Evolutionary conservation across 345 rosid genomes (phyloP).

Genomic region (Trapa bicornis): DNA sequence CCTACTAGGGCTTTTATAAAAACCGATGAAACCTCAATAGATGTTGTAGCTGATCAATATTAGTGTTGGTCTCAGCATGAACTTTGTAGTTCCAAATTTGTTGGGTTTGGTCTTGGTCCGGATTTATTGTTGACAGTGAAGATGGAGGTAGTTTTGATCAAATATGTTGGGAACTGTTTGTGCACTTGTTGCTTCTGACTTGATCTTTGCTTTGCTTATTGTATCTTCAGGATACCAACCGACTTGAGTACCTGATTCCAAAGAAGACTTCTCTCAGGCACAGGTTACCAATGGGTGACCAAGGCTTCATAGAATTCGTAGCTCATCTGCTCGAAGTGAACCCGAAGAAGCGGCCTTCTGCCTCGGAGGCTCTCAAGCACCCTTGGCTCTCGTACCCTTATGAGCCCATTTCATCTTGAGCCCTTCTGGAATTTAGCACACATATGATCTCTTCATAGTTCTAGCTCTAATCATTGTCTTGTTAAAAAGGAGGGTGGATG

Average conservation of each 20-base stretch:
- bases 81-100: too few species aligned
- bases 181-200: background rate
- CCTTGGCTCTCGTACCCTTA: conserved; percentile 86
- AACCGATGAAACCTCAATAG: too few species aligned
- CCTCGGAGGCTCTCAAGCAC: conserved; percentile 78
- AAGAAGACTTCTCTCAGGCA: conserved; percentile 83
- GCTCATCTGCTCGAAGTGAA: conserved; percentile 74
- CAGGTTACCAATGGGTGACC: conserved; percentile 95
- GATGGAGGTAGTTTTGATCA: background rate
- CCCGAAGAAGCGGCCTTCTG: conserved; percentile 90
- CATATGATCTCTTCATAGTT: background rate
- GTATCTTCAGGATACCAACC: conserved; percentile 58
- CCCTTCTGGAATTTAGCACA: conserved; percentile 6
- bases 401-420: conserved; percentile 84
- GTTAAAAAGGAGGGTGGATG: background rate
- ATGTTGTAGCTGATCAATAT: too few species aligned
- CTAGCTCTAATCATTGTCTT: background rate
- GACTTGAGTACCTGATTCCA: conserved; percentile 81
- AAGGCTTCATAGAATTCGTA: conserved; percentile 84
- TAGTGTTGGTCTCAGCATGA: too few species aligned
- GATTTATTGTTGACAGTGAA: background rate
- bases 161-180: too few species aligned
- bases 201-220: background rate
- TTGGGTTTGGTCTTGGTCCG: background rate
- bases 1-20: too few species aligned